Percentiles rank a stretch among this genome's conserved stretches.
Conservation (phyloP, 2,329 filamentous ascomycete genomes). For the Cladosporium halotolerans region DNA sequence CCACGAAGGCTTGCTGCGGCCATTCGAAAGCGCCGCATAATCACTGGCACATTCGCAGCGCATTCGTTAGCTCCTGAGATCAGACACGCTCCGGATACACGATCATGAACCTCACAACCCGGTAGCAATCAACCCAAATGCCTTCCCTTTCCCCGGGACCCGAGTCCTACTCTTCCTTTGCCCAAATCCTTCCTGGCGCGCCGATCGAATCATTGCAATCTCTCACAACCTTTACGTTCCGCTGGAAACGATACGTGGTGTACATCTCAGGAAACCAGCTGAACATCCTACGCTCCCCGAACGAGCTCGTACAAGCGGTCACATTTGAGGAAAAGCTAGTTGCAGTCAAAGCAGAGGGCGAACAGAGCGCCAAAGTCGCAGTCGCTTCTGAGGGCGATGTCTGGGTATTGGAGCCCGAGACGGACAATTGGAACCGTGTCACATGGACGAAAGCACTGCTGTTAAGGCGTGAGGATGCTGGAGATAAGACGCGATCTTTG, state of each 20-base stretch:
- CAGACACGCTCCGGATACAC: too few species aligned
- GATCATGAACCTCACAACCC: neutral
- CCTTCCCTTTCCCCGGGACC: constrained; percentile 26
- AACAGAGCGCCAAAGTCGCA: constrained; percentile 71
- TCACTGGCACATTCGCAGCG: too few species aligned
- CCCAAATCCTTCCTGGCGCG: constrained; percentile 64
- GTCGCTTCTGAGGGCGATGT: constrained; percentile 61
- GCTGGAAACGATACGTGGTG: constrained; percentile 64
- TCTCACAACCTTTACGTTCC: constrained; percentile 67
- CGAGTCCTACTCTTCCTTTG: constrained; percentile 18
- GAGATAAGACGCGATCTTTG: constrained; percentile 52
- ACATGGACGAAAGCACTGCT: constrained; percentile 58
- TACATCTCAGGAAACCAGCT: constrained; percentile 89
- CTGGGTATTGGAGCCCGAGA: constrained; percentile 72
- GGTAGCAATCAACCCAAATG: constrained; percentile 17
- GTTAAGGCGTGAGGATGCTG: constrained; percentile 43
- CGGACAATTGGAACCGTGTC: constrained; percentile 70
- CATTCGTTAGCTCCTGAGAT: too few species aligned
- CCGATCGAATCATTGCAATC: constrained; percentile 73
- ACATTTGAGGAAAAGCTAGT: constrained; percentile 53
- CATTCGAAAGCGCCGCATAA: too few species aligned
- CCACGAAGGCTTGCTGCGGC: too few species aligned
- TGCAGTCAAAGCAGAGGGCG: constrained; percentile 74
- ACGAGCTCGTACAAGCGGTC: constrained; percentile 77
- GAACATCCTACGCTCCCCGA: constrained; percentile 69